Percentiles rank a stretch among this genome's conserved stretches.
phyloP scores from a whole-genome alignment of 2,329 filamentous ascomycete genomes.

The Pseudodiploospora longispora region DNA sequence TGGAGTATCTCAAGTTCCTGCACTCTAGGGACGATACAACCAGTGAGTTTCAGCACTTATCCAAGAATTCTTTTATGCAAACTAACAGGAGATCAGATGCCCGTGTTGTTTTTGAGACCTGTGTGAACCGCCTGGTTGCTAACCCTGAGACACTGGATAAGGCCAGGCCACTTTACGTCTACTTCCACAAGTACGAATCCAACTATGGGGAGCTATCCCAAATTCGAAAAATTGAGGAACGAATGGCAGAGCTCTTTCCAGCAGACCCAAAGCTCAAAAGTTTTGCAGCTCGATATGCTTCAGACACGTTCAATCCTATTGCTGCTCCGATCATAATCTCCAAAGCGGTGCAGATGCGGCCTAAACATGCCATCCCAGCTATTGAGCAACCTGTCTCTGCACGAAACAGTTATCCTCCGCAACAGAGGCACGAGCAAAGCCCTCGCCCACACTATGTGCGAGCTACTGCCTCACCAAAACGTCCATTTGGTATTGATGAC shows the following conservation, averaged over 20 bases:
- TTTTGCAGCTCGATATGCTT: conserved; percentile 70
- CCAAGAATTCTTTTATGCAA: background rate
- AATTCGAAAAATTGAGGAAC: conserved; percentile 80
- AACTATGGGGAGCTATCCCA: conserved; percentile 89
- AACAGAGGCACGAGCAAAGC: conserved; percentile 29
- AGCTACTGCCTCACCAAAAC: conserved; percentile 48
- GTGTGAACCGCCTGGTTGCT: conserved; percentile 70
- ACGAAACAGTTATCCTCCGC: conserved; percentile 35
- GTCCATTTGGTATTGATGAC: conserved; percentile 60
- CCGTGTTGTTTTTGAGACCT: conserved; percentile 90
- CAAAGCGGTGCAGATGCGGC: conserved; percentile 65
- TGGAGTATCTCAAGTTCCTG: conserved; percentile 93
- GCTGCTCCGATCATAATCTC: conserved; percentile 77
- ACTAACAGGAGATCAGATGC: conserved; percentile 55
- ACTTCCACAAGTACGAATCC: conserved; percentile 93
- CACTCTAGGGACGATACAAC: conserved; percentile 88
- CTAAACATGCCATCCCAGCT: conserved; percentile 47
- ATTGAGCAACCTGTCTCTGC: conserved; percentile 43
- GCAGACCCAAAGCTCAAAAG: conserved; percentile 69
- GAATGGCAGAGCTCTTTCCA: conserved; percentile 91
- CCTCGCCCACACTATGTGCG: conserved; percentile 41
- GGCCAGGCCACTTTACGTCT: conserved; percentile 77
- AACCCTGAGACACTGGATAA: conserved; percentile 68
- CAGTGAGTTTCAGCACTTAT: conserved; percentile 53
- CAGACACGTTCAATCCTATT: conserved; percentile 69